Base-by-base conservation (phyloP, 192 early-diverging fungal species). In the Spizellomyces punctatus region DNA sequence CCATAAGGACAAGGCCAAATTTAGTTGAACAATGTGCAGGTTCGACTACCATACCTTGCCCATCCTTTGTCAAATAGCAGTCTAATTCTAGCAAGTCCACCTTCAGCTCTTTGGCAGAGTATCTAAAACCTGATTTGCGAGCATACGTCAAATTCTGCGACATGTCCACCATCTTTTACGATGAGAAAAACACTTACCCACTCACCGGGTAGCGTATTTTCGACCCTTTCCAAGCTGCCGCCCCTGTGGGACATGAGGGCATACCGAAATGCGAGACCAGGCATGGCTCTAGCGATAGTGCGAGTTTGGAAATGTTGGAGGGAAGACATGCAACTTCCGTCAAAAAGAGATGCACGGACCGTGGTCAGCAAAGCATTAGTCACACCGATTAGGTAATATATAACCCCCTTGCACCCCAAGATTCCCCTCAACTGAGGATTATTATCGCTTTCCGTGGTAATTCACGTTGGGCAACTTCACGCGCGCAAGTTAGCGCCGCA, bases 71-170 rank as follows among this genome's bases (percentile, higher is more conserved):
- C 71, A 79, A 58, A 48, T 77, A 70, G 44, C 76, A 70, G 54
- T 82, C 81, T 74, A 82, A 57, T 72, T 85, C 83, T 45, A 81
- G 55, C 62, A 84, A 48, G 54, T 79, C 77, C 9, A 61, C 83
- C 36, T 66, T 67, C 1, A 79, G 56, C n/a, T 46, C 49, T 7
- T 59, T 63, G 0, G 80, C 84, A 27, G 79, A 81, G 55, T 78
- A 71, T 46, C 84, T 41, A 61, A 85, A 85, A 2, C 63, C 80
- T 69, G 58, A 5, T 16, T 22, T 45, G 41, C 59, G 4, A 14
- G 27, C 19, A 12, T 14, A 41, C 21, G 59, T 55, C 16, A 55
- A 19, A 16, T 2, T 16, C 1, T 55, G 52, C 16, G 0, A 3
- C 16, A 55, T 19, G 16, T 12, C 19, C 16, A 55, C 16, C 52